phyloP scores from a whole-genome alignment of 176 grass and related monocot genomes.

The Cenchrus purpureus region DNA sequence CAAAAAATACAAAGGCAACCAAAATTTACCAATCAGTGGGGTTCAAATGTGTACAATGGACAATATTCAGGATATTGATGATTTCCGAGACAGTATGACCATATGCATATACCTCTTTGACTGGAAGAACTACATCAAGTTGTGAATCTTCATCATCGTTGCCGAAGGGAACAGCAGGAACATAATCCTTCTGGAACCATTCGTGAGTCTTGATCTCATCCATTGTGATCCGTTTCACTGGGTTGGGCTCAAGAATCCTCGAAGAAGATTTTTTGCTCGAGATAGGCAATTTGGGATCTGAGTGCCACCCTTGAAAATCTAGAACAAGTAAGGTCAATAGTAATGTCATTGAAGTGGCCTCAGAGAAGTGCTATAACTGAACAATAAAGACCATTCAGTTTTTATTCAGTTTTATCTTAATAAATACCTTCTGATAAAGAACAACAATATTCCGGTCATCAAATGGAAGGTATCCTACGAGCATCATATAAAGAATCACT shows the following conservation, averaged over 20 bases:
- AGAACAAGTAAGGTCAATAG: not conserved
- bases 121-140: conserved; percentile 32
- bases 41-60: not conserved
- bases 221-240: conserved; percentile 62
- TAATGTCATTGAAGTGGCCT: not conserved
- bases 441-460: conserved; percentile 88
- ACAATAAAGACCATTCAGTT: not conserved
- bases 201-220: conserved; percentile 65
- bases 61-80: not conserved
- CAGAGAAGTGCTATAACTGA: not conserved
- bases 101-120: conserved; percentile 59
- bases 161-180: conserved; percentile 53
- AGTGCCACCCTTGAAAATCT: conserved; percentile 82
- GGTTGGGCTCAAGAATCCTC: conserved; percentile 80
- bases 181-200: conserved; percentile 76
- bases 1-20: conserved; percentile 3
- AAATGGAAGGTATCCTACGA: conserved; percentile 79
- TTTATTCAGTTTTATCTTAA: not conserved
- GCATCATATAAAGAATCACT: conserved; percentile 84
- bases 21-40: not conserved
- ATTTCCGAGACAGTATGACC: not conserved
- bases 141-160: conserved; percentile 61
- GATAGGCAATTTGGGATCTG: conserved; percentile 72
- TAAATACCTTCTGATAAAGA: conserved; percentile 87
- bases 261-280: conserved; percentile 59